A percentile compares a stretch with the other conserved stretches of the same genome.
phyloP scores from a whole-genome alignment of 768 basidiomycete genomes.

The Lactarius tabidus region DNA sequence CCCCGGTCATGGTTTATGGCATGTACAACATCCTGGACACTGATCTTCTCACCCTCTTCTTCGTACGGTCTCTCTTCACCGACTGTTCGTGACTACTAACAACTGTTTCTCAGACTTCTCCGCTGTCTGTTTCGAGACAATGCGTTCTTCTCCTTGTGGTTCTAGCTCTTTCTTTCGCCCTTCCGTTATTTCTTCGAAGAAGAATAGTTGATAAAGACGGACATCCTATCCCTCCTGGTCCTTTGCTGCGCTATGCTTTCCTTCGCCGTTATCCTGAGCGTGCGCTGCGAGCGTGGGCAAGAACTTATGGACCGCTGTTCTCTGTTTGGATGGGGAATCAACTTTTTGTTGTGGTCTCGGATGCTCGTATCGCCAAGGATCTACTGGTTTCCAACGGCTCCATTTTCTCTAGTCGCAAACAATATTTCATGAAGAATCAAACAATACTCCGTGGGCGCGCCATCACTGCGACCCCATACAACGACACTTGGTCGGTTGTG shows the following conservation, averaged over 20 bases:
- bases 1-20: constrained; percentile 8
- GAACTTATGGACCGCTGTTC: constrained; percentile 42
- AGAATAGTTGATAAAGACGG: constrained; percentile 27
- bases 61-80: neutral
- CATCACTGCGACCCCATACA: constrained; percentile 44
- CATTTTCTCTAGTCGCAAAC: constrained; percentile 45
- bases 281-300: constrained; percentile 40
- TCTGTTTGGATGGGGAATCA: constrained; percentile 48
- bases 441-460: constrained; percentile 43
- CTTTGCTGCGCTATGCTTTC: constrained; percentile 34
- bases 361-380: constrained; percentile 42
- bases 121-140: neutral
- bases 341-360: constrained; percentile 44
- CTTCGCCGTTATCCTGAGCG: constrained; percentile 43
- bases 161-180: constrained; percentile 5
- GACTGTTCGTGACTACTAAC: constrained; percentile 3
- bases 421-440: constrained; percentile 43
- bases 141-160: neutral
- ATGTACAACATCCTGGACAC: neutral
- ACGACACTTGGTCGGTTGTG: constrained; percentile 37
- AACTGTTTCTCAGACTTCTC: neutral
- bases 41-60: neutral
- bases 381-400: constrained; percentile 44
- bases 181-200: constrained; percentile 27
- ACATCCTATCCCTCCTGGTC: constrained; percentile 29